A percentile compares a stretch with the other conserved stretches of the same genome.
Evolutionary conservation across 768 basidiomycete species (phyloP).

Genomic region (Lactarius tabidus): DNA sequence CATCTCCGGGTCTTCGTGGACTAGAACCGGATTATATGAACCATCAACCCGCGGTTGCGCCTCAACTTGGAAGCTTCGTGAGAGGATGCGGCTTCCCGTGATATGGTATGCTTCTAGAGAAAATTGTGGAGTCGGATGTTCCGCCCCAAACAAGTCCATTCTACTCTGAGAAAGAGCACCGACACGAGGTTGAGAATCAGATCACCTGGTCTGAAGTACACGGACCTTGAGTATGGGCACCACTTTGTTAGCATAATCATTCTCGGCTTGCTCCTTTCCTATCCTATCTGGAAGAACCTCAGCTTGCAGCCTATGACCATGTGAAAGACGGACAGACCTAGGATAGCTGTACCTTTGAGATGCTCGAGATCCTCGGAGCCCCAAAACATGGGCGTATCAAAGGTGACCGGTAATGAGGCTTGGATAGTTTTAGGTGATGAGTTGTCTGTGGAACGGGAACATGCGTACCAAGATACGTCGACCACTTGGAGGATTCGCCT

Average conservation of each 20-base stretch:
- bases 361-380: constrained; percentile 62
- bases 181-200: background rate
- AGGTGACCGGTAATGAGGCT: constrained; percentile 66
- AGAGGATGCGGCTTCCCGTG: constrained; percentile 89
- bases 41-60: constrained; percentile 37
- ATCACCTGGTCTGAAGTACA: constrained; percentile 9
- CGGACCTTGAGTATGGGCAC: constrained; percentile 67
- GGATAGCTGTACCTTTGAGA: constrained; percentile 79
- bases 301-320: background rate
- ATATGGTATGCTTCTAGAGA: constrained; percentile 75
- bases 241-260: constrained; percentile 62
- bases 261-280: constrained; percentile 78
- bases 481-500: constrained; percentile 62
- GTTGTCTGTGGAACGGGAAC: background rate
- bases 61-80: constrained; percentile 86
- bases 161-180: constrained; percentile 46
- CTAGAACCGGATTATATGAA: constrained; percentile 35
- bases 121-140: constrained; percentile 45
- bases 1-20: constrained; percentile 18
- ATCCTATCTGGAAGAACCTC: constrained; percentile 60
- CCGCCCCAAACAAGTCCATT: constrained; percentile 61
- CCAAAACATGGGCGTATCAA: constrained; percentile 98
- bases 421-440: background rate
- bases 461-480: constrained; percentile 61
- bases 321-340: constrained; percentile 51